A percentile compares a stretch with the other conserved stretches of the same genome.
Evolutionary conservation across 441 rosid species (phyloP).

Genomic region (Eugenia klotzschiana): DNA sequence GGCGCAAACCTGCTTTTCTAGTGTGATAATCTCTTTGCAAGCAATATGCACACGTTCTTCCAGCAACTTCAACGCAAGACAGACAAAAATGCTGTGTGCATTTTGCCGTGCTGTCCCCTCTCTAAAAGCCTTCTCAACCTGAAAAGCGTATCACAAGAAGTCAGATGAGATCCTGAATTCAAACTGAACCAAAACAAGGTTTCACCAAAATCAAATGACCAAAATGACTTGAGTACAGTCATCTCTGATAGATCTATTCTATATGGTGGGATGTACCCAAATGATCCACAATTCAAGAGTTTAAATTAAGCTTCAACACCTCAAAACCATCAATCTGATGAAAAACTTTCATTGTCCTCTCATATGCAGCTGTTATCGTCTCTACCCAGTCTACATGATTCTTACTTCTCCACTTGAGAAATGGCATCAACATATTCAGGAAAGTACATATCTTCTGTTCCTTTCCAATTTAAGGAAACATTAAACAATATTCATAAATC

Average conservation of each 20-base stretch:
- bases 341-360: neutral
- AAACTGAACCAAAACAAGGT: neutral
- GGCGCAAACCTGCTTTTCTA: slow-evolving; percentile 72
- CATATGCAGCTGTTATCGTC: neutral
- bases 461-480: neutral
- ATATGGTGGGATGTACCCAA: neutral
- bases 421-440: neutral
- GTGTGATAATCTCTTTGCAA: slow-evolving; percentile 84
- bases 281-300: neutral
- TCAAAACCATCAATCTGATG: neutral
- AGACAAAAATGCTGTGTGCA: slow-evolving; percentile 89
- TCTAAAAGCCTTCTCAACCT: slow-evolving; percentile 98
- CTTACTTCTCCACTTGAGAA: neutral
- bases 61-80: slow-evolving; percentile 67
- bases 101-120: slow-evolving; percentile 98
- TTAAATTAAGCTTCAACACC: neutral
- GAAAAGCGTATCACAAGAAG: slow-evolving; percentile 4
- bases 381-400: neutral
- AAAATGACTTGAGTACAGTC: neutral
- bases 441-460: neutral
- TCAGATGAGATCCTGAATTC: neutral
- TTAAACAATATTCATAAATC: neutral
- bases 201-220: neutral
- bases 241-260: neutral
- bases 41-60: slow-evolving; percentile 94